Evolutionary conservation across 371 early-diverging fungal species (phyloP), one percentile per base, ranked within the genome.

Genomic region (Choanephora cucurbitarum): DNA sequence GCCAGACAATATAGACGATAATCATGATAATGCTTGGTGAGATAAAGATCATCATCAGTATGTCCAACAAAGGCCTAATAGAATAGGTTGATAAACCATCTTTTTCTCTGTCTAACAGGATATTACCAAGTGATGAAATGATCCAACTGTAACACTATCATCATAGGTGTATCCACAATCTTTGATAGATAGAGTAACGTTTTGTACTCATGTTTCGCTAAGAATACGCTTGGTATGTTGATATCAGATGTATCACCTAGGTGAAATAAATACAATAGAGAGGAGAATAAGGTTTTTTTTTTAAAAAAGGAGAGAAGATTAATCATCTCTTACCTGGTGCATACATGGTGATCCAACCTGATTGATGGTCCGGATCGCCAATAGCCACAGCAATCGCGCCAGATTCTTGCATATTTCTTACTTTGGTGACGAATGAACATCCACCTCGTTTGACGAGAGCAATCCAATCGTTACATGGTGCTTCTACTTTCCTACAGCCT

Each of bases 381-480:
- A 96, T 91, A 13, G 92, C 81, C 9, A 96, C 93, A 2, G 91
- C 95, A n/a, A 77, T 74, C 0, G 93, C 94, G 22, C 96, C 95
- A 24, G 87, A 82, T 18, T 60, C 66, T 73, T 96, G 94, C 94
- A 95, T 92, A 49, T 85, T 85, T 44, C 94, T 81, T 15, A 95
- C 88, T 66, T 95, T 95, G 5, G 91, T 88, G 37, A 88, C 80
- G 69, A 96, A 95, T 3, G 89, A 81, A 61, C 96, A 96, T 15
- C 81, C 80, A 13, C 96, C 96, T 49, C 95, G 76, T 57, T 85
- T 81, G 3, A 95, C 86, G 1, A 96, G 73, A 19, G 93, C 91
- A 13, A 93, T 85, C 92, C 92, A 92, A 46, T 81, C 70, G 22
- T 61, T 53, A 24, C 69, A 61, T 15, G 69, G 59, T 10, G 79